Conservation (phyloP, 345 rosid genomes). For the Citrus australasica region DNA sequence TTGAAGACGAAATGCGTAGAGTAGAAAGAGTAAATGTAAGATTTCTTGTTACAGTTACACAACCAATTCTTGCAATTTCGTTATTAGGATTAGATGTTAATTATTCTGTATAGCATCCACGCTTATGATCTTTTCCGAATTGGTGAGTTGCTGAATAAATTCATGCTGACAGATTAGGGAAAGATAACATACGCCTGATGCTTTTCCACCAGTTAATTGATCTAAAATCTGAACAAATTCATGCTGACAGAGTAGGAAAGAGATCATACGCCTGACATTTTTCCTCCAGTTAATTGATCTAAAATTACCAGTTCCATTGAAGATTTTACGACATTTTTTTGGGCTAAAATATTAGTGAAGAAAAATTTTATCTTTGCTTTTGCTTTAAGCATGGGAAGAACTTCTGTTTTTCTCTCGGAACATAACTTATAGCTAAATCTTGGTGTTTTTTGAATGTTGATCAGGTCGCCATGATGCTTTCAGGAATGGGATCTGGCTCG, state of each 20-base stretch:
- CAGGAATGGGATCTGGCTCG: conserved; percentile 87
- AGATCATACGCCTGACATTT: not conserved
- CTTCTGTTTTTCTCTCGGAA: not conserved
- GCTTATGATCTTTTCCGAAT: not conserved
- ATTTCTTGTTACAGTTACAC: not conserved
- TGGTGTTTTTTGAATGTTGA: conserved; percentile 20
- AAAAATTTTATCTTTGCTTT: not conserved
- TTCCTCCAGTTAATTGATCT: not conserved
- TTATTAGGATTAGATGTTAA: not conserved
- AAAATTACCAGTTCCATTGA: not conserved
- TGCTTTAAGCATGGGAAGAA: not conserved
- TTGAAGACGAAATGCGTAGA: conserved; percentile 95
- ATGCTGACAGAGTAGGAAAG: not conserved
- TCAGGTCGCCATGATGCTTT: conserved; percentile 94
- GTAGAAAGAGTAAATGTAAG: conserved; percentile 97
- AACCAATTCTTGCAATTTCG: not conserved
- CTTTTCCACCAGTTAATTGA: too few relatives aligned
- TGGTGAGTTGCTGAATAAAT: not conserved
- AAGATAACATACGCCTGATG: not conserved
- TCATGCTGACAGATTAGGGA: not conserved
- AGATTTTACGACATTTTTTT: not conserved
- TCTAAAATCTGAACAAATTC: not conserved
- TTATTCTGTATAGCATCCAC: not conserved
- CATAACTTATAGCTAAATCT: not conserved
- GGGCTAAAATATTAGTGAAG: not conserved